phyloP scores from a whole-genome alignment of 2,329 filamentous ascomycete genomes.

The Colletotrichum tropicicola region DNA sequence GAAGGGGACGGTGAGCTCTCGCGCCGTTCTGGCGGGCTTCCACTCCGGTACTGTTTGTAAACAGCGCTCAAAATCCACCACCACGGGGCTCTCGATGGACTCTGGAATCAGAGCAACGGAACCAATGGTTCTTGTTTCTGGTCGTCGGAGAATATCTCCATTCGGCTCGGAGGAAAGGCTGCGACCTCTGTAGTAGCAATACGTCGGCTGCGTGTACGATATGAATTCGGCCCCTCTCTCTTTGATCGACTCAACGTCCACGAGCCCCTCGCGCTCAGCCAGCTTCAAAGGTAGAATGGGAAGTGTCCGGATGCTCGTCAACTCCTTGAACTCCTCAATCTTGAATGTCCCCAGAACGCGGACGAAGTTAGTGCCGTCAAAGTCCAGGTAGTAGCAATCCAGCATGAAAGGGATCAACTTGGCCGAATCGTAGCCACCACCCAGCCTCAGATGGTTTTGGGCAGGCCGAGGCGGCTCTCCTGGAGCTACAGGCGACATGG shows the following conservation, averaged over 20 bases:
- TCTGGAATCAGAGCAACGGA: neutral
- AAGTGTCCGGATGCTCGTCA: neutral
- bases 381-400: slow-evolving; percentile 7
- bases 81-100: neutral
- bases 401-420: neutral
- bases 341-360: neutral
- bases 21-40: neutral
- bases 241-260: neutral
- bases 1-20: neutral
- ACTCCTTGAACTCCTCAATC: neutral
- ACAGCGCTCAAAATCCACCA: neutral
- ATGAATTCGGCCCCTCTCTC: neutral
- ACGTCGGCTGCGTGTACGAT: neutral
- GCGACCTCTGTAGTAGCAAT: neutral
- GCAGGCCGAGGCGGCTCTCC: too few species aligned
- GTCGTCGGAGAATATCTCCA: neutral
- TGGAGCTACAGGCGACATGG: too few species aligned
- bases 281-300: neutral
- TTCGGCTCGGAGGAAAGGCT: neutral
- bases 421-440: neutral
- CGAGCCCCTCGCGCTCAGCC: neutral
- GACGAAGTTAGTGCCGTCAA: neutral
- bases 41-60: neutral
- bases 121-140: neutral
- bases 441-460: neutral